A percentile compares a stretch with the other conserved stretches of the same genome.
Conservation (phyloP, 257 asterid genomes). For the Handroanthus guayacan region DNA sequence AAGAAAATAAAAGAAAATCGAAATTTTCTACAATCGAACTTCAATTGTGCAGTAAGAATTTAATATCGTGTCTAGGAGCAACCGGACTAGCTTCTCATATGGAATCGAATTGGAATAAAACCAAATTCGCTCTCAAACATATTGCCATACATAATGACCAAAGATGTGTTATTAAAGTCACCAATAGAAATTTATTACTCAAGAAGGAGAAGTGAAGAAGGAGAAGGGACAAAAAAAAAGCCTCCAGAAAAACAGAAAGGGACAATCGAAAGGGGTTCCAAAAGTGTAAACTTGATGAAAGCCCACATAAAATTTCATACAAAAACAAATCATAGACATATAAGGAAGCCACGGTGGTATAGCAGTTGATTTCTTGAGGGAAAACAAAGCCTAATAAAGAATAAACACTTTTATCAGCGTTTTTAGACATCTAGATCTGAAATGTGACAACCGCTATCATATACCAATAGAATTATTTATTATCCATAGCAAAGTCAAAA, state of each 20-base stretch:
- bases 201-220: too few relatives aligned
- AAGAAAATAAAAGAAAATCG: too few relatives aligned
- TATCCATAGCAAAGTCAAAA: neutral
- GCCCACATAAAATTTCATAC: neutral
- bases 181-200: neutral
- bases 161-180: too few relatives aligned
- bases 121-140: neutral
- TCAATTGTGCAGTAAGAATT: neutral
- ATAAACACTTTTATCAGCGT: neutral
- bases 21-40: neutral
- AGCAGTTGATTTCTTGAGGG: neutral
- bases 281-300: neutral
- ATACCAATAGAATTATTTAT: neutral
- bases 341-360: neutral
- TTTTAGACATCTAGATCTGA: slow-evolving; percentile 36
- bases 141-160: neutral
- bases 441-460: neutral
- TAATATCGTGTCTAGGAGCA: too few relatives aligned
- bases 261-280: neutral
- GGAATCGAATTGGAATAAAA: neutral
- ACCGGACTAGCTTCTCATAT: neutral
- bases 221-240: neutral
- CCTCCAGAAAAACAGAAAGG: neutral
- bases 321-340: neutral
- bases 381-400: neutral